Evolutionary conservation across 768 basidiomycete genomes (phyloP), one percentile per base, ranked within the genome.

Genomic region (Hericium erinaceus): DNA sequence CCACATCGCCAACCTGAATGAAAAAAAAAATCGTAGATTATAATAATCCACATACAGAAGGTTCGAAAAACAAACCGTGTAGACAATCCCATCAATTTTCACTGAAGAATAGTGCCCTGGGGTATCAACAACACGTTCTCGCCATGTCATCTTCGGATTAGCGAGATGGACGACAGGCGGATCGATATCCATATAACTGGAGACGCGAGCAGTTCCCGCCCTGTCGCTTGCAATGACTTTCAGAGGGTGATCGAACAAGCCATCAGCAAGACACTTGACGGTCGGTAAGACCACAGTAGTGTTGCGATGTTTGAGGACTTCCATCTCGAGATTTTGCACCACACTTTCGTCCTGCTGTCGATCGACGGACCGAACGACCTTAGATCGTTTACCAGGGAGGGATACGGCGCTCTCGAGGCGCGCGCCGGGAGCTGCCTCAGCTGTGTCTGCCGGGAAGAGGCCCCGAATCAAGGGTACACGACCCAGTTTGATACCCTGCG

Each of bases 1-100:
- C 79, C 51, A 77, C 67, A 58, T 89, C 84, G 11, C 85, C 84
- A 46, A 76, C 70, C 87, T 89, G 48, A 1, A 46, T n/a, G 39
- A 39, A 24, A 37, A 5, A 37, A 5, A 26, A 26, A 26, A 26
- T 26, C 24, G 44, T 9, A 4, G 41, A 11, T 38, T 24, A 58
- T 44, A 28, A 53, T 10, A 24, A 15, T 12, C 6, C 9, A 12
- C 4, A 5, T 22, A 38, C 0, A 18, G 16, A 26, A 18, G 24
- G 8, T 10, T 2, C 0, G 55, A 52, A 1, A 10, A 39, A 48
- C 39, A 59, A 63, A 84, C 87, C 26, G 68, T 63, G 66, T 89
- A 90, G 13, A 69, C 55, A 1, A 76, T 77, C 3, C 79, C 82
- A 60, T 89, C 87, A 57, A 89, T 73, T 5, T 61, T 65, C 2